Base-by-base conservation (phyloP, 148 eudicot genomes). In the Rhododendron mucronatum region DNA sequence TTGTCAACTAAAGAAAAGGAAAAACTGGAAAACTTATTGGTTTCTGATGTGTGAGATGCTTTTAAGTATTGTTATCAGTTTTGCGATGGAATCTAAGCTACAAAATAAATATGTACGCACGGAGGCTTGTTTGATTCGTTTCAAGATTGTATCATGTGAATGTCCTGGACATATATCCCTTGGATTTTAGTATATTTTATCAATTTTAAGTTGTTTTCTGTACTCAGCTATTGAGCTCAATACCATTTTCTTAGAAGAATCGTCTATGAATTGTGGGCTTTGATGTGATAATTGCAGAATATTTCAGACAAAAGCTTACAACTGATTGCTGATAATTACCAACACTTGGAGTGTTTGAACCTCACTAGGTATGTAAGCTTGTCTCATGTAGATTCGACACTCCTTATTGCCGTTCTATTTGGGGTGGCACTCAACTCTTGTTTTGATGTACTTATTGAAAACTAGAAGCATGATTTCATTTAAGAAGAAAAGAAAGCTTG, bases 291-390 rank as follows among this genome's bases (percentile, higher is more conserved):
- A 86, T 84, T 41, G 79, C 95, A 96, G 99, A 91, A 89, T 89
- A 90, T 96, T 87, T 76, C 97, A 65, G 98, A 96, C 91, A 88
- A 91, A 89, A 90, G 96, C 83, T 88, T 95, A 92, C 89, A 91
- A 87, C 89, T 92, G 65, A 85, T 96, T 89, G 92, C 98, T 78
- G 92, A 90, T 77, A 91, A 89, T 28, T 94, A 94, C 83, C 88
- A 83, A 84, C 88, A 90, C 48, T 84, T 96, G 88, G 92, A 94
- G 87, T 89, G 85, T 51, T 87, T 96, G 89, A 93, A 96, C 87
- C 90, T 96, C 81, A 96, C 99, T 9, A 94, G 99, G 99, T 95
- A 88, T 85, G 86, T 80, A 71, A 28, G 30, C 41, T 44, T 65
- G 74, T 21, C 80, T 80, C 50, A 7, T 48, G n/a, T 59, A 82